Conservation (phyloP, 768 basidiomycete genomes). For the Neoboletus magnificus region DNA sequence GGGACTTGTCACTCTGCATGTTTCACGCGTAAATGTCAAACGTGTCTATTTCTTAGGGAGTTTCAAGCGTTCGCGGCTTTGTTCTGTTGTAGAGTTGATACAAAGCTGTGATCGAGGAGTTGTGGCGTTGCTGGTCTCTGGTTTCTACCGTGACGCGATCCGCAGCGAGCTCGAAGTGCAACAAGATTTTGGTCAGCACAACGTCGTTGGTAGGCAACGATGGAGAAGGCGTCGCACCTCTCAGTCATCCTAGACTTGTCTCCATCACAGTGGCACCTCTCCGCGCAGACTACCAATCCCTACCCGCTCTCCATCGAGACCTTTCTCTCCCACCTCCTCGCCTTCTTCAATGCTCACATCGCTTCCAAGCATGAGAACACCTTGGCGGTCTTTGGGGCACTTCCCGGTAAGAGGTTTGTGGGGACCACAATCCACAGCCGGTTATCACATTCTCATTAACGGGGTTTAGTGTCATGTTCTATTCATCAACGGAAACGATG, state of each 20-base stretch:
- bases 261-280: conserved; percentile 82
- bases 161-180: too few species aligned
- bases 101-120: background rate
- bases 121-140: too few species aligned
- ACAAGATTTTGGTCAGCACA: too few species aligned
- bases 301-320: conserved; percentile 59
- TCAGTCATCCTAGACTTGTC: conserved; percentile 85
- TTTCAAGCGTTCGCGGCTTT: too few species aligned
- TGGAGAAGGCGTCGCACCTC: conserved; percentile 61
- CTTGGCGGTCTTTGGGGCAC: conserved; percentile 87
- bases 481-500: conserved; percentile 57
- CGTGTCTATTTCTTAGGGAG: too few species aligned
- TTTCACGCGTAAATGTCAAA: too few species aligned
- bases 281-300: conserved; percentile 46
- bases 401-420: conserved; percentile 77
- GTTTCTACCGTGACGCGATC: too few species aligned
- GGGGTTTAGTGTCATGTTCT: conserved; percentile 63
- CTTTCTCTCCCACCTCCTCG: conserved; percentile 83
- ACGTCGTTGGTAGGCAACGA: conserved; percentile 9
- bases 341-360: conserved; percentile 91
- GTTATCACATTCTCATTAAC: background rate
- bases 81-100: background rate
- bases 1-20: too few species aligned
- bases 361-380: conserved; percentile 90
- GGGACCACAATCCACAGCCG: background rate